A percentile compares a stretch with the other conserved stretches of the same genome.
phyloP scores from a whole-genome alignment of 495 filamentous ascomycete genomes.

The Rusavskia elegans region DNA sequence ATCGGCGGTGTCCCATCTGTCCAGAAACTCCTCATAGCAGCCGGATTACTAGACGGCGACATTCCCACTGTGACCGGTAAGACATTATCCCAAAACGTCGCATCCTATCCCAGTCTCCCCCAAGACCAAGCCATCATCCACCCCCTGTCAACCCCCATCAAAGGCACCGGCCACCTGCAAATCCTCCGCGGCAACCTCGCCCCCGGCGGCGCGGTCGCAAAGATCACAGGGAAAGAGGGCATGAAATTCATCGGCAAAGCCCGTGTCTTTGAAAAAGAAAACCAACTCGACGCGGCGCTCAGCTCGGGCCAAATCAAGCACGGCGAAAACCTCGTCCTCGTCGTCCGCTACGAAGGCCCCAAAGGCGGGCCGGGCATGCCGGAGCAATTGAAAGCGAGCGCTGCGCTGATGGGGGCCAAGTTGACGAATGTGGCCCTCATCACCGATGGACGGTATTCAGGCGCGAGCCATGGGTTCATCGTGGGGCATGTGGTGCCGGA shows the following conservation, averaged over 20 bases:
- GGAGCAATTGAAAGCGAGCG: conserved; percentile 83
- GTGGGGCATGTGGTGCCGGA: conserved; percentile 92
- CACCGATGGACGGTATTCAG: conserved; percentile 84
- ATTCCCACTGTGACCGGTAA: conserved; percentile 87
- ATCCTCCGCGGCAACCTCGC: conserved; percentile 83
- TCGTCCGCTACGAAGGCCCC: conserved; percentile 91
- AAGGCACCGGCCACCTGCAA: conserved; percentile 73
- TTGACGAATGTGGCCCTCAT: conserved; percentile 81
- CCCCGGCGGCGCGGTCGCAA: conserved; percentile 84
- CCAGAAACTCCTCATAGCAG: conserved; percentile 78
- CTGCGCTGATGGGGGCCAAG: conserved; percentile 84
- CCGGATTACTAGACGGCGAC: conserved; percentile 63
- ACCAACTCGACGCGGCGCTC: conserved; percentile 60
- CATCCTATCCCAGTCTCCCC: conserved; percentile 61
- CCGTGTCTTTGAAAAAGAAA: conserved; percentile 83
- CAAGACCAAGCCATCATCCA: conserved; percentile 78
- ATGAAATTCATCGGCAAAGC: conserved; percentile 66
- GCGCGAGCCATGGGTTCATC: conserved; percentile 89
- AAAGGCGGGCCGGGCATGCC: conserved; percentile 96
- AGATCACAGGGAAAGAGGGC: conserved; percentile 96
- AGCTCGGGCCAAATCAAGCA: conserved; percentile 54
- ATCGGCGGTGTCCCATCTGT: conserved; percentile 85
- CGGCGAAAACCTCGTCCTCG: conserved; percentile 72
- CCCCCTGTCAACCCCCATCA: conserved; percentile 69
- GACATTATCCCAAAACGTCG: conserved; percentile 78